Conservation (phyloP, 208 protist species). For the Trypanosoma rangeli region DNA sequence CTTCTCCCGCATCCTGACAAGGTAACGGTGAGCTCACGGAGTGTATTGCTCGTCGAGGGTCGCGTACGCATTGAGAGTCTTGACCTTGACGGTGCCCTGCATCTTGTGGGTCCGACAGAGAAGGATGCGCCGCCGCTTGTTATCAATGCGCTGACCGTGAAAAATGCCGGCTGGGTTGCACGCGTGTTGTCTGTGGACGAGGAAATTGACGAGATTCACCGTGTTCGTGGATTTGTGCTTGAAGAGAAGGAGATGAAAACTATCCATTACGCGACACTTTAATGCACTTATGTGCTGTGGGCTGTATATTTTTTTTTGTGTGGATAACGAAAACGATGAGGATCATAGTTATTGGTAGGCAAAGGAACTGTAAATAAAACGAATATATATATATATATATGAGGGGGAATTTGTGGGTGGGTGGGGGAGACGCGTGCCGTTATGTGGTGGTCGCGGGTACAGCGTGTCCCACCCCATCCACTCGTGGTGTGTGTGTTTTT, state of each 20-base stretch:
- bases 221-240: slow-evolving; percentile 82
- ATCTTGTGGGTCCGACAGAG: slow-evolving; percentile 48
- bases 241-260: slow-evolving; percentile 38
- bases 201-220: slow-evolving; percentile 38
- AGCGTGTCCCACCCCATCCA: no score
- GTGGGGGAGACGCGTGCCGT: neutral
- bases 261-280: slow-evolving; percentile 18
- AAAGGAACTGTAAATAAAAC: no score
- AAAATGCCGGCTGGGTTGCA: slow-evolving; percentile 58
- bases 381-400: slow-evolving; percentile 21
- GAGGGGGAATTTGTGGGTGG: neutral
- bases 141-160: slow-evolving; percentile 42
- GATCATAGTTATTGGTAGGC: neutral
- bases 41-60: slow-evolving; percentile 75
- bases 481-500: neutral
- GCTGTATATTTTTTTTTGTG: neutral
- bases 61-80: slow-evolving; percentile 74
- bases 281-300: neutral
- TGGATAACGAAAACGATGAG: neutral
- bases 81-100: slow-evolving; percentile 61
- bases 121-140: slow-evolving; percentile 35
- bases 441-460: no score
- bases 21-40: slow-evolving; percentile 53
- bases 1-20: slow-evolving; percentile 59
- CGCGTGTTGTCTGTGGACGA: slow-evolving; percentile 19